Base-by-base conservation (phyloP, 2,329 filamentous ascomycete genomes). In the Talaromyces atroroseus region DNA sequence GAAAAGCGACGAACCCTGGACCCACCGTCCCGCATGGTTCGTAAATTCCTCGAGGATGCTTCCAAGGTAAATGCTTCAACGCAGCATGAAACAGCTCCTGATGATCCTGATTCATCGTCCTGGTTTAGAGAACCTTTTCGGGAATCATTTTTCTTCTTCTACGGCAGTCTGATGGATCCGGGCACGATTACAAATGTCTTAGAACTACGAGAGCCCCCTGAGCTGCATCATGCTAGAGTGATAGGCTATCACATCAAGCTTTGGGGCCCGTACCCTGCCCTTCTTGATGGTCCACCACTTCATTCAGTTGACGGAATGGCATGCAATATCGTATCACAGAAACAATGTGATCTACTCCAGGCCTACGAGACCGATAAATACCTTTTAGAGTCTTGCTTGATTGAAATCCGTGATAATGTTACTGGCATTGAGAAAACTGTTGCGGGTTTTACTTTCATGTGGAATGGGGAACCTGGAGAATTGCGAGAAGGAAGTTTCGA, bases 311-410 rank as follows among this genome's bases (percentile, higher is more conserved):
- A 53, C 12, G 51, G 51, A n/a, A 38, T 46, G 42, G 32, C 34
- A 38, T 47, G 51, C 34, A 20, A 38, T 7, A 53, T 47, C 16
- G 2, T 26, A 18, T 38, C 42, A 3, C 8, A 38, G 29, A 18
- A 4, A 29, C 51, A 53, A 5, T 26, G 60, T 36, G 57, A 62
- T 58, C 57, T 48, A 47, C 58, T 63, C n/a, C 49, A 12, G 0
- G 36, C 57, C 3, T 63, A 62, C 29, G 57, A 59, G 18, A 59
- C 56, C 24, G 55, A 62, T 3, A 58, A 50, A 18, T 59, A 61
- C 29, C 18, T 18, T 7, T 46, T 54, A 4, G n/a, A 40, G 5
- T 12, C 32, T 52, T 60, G 57, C 48, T 23, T 50, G 2, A 58
- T 62, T 32, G 49, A 61, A 3, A 8, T 62, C 20, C 26, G 59